Evolutionary conservation across 768 basidiomycete species (phyloP).

Genomic region (Rubroboletus pulcherrimus): DNA sequence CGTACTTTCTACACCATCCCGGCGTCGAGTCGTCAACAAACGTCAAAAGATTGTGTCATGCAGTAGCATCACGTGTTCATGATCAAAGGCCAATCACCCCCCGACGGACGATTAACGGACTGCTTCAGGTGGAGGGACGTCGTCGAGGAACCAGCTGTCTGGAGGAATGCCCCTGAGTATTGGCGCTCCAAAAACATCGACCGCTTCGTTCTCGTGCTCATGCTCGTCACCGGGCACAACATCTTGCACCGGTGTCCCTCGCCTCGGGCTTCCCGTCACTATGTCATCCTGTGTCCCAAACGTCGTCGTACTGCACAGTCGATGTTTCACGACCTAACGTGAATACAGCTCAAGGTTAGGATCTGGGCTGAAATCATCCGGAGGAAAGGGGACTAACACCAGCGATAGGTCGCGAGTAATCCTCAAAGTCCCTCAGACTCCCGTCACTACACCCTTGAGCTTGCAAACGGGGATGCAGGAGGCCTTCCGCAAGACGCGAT

Average conservation of each 20-base stretch:
- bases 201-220: background rate
- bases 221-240: background rate
- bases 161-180: background rate
- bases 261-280: constrained; percentile 8
- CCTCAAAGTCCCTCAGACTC: constrained; percentile 32
- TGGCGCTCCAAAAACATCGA: constrained; percentile 12
- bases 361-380: background rate
- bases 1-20: background rate
- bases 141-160: constrained; percentile 13
- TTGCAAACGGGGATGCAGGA: constrained; percentile 29
- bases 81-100: background rate
- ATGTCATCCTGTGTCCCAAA: constrained; percentile 28
- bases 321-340: constrained; percentile 28
- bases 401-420: constrained; percentile 32
- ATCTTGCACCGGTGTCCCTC: constrained; percentile 5
- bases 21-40: constrained; percentile 4
- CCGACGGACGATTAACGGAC: background rate
- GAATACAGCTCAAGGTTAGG: background rate
- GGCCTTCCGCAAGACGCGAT: constrained; percentile 24
- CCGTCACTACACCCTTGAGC: constrained; percentile 21
- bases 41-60: background rate
- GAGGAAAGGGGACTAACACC: constrained; percentile 21
- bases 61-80: background rate
- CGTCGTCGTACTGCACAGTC: constrained; percentile 31
- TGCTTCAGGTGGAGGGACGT: background rate